These are phyloP conservation scores for Cyberlindnera xylosilytica DNA, from an alignment of 805 yeast species.

Conservation along the genomic window DNA sequence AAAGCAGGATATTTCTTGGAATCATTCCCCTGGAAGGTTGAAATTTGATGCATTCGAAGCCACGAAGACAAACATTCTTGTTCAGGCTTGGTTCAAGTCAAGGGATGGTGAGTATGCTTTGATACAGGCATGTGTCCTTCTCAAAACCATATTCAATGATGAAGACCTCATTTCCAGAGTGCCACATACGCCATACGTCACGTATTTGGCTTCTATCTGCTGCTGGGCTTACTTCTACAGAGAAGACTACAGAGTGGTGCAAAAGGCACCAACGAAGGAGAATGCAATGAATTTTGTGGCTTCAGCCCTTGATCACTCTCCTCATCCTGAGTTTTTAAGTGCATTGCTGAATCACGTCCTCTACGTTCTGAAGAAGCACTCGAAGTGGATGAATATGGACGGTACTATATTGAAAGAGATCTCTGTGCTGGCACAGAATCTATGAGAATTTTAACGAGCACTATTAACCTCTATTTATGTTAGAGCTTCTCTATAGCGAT, in stretches of 20 bases:
- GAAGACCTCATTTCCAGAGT: constrained; percentile 22
- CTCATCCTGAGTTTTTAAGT: not conserved
- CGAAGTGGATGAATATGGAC: constrained; percentile 8
- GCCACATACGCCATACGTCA: constrained; percentile 22
- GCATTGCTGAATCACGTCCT: constrained; percentile 1
- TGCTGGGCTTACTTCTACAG: constrained; percentile 20
- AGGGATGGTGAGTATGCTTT: constrained; percentile 27
- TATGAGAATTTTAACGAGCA: too few species aligned
- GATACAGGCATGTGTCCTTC: constrained; percentile 29
- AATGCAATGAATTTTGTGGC: constrained; percentile 6
- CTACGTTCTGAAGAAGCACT: constrained; percentile 2
- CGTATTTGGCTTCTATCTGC: constrained; percentile 19
- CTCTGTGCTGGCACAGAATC: constrained; percentile 4
- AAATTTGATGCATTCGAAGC: constrained; percentile 15
- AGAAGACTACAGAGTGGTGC: constrained; percentile 1
- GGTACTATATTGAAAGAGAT: constrained; percentile 7
- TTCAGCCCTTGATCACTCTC: not conserved
- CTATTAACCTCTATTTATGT: too few species aligned
- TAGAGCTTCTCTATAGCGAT: constrained; percentile 36
- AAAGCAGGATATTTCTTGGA: constrained; percentile 2
- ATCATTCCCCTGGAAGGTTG: constrained; percentile 10
- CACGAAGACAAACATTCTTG: constrained; percentile 11
- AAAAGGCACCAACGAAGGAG: constrained; percentile 1
- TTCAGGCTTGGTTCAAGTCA: constrained; percentile 28
- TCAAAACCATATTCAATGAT: constrained; percentile 26